Percentiles rank a stretch among this genome's conserved stretches.
Evolutionary conservation across 176 grass and related monocot species (phyloP).

Genomic region (Dendrocalamus sinicus): DNA sequence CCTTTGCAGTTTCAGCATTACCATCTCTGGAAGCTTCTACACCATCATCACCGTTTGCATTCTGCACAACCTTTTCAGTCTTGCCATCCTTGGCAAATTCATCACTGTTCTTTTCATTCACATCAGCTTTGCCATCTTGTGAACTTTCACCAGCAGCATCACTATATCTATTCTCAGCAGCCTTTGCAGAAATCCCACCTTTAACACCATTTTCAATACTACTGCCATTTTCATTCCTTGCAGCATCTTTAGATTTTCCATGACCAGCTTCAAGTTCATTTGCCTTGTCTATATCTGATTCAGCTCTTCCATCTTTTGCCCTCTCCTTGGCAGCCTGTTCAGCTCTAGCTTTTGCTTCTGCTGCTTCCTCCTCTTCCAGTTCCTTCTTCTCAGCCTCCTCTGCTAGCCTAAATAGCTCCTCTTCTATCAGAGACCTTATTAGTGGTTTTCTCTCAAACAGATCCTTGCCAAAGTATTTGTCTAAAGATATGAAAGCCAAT

Average conservation of each 20-base stretch:
- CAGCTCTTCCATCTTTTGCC: slow-evolving; percentile 26
- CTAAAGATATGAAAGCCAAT: slow-evolving; percentile 46
- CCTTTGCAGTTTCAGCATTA: slow-evolving; percentile 7
- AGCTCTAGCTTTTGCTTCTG: slow-evolving; percentile 48
- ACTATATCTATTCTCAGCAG: slow-evolving; percentile 21
- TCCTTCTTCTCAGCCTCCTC: slow-evolving; percentile 62
- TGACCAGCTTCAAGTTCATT: slow-evolving; percentile 24
- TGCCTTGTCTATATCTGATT: slow-evolving; percentile 17
- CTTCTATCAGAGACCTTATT: slow-evolving; percentile 60
- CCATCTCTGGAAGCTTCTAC: slow-evolving; percentile 6
- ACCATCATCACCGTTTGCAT: neutral
- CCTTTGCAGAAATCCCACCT: slow-evolving; percentile 6
- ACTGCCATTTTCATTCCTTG: slow-evolving; percentile 18
- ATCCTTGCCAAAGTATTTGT: slow-evolving; percentile 64
- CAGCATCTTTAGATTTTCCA: slow-evolving; percentile 12
- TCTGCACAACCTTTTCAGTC: slow-evolving; percentile 3
- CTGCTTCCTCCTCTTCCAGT: slow-evolving; percentile 49
- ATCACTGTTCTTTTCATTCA: slow-evolving; percentile 1
- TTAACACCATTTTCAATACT: neutral
- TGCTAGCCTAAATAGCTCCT: slow-evolving; percentile 59
- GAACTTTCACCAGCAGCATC: slow-evolving; percentile 4
- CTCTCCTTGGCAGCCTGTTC: slow-evolving; percentile 31
- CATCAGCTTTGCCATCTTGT: neutral
- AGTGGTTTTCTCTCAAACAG: slow-evolving; percentile 63
- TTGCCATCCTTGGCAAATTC: slow-evolving; percentile 6